These are phyloP conservation scores for Nadsonia starkeyi-henricii DNA, from an alignment of 1,139 yeast species.

Conservation along the genomic window DNA sequence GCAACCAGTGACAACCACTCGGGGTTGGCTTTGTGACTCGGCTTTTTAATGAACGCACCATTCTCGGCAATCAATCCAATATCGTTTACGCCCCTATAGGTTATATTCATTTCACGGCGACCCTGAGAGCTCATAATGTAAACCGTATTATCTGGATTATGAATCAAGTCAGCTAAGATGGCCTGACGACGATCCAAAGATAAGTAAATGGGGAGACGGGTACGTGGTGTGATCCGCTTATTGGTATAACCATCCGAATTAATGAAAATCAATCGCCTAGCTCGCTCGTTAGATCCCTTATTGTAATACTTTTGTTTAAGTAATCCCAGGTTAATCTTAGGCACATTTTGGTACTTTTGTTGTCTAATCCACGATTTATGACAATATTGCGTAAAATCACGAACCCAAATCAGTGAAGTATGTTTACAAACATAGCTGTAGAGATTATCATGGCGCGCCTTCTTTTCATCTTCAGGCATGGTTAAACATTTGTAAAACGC, in stretches of 20 bases:
- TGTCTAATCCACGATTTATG: slow-evolving; percentile 52
- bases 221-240: slow-evolving; percentile 8
- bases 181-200: slow-evolving; percentile 22
- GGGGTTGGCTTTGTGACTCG: slow-evolving; percentile 15
- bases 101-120: slow-evolving; percentile 47
- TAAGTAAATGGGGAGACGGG: slow-evolving; percentile 13
- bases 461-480: slow-evolving; percentile 46
- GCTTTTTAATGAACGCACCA: slow-evolving; percentile 45
- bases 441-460: slow-evolving; percentile 47
- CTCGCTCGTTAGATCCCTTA: slow-evolving; percentile 7
- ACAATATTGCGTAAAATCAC: slow-evolving; percentile 41
- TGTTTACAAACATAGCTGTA: slow-evolving; percentile 44
- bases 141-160: slow-evolving; percentile 46
- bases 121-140: slow-evolving; percentile 58
- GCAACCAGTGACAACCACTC: slow-evolving; percentile 39
- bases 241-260: slow-evolving; percentile 3
- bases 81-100: slow-evolving; percentile 52
- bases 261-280: slow-evolving; percentile 11
- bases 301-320: slow-evolving; percentile 14
- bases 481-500: slow-evolving; percentile 48
- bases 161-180: slow-evolving; percentile 32
- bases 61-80: slow-evolving; percentile 82
- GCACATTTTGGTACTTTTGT: slow-evolving; percentile 26
- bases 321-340: slow-evolving; percentile 15
- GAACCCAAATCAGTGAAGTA: slow-evolving; percentile 69